Base-by-base conservation (phyloP, 2,329 filamentous ascomycete species). In the Exophiala sp. region DNA sequence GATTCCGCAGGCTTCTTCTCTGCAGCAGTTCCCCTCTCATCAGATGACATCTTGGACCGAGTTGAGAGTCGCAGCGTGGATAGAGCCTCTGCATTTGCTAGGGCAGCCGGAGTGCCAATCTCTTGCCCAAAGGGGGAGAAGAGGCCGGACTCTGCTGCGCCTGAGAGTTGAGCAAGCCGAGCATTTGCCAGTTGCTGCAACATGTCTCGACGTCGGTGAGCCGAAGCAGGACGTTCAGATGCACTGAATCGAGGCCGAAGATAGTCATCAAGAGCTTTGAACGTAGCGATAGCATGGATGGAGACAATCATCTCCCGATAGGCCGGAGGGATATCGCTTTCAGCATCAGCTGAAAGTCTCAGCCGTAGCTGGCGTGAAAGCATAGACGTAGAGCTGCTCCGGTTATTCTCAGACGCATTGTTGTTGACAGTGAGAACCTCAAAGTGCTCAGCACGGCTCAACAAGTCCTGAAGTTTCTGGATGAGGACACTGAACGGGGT, bases 231-330 rank as follows among this genome's bases (percentile, higher is more conserved):
- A 16, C 87, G 81, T 56, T 95, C 89, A 2, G 86, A 82, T 11
- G 93, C 67, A 61, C 77, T 88, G 52, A 98, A 95, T 53, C 91
- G 81, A 6, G 93, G 93, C 30, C 93, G 83, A 37, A 98, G 76
- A 66, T 97, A 98, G 65, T 98, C 93, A 64, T 97, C 93, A 19
- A 98, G 73, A 0, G 91, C 87, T 67, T 96, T 97, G 73, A 98
- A 97, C 0, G 90, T 97, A 2, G 93, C 91, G 63, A 98, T 97
- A 13, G 93, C 93, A 66, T 98, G 93, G 50, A 98, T 98, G 0
- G 89, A 95, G 1, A 98, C 93, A 85, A 96, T 96, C 56, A 98
- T 94, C 59, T 91, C 95, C 18, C 87, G 81, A 65, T 95, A 97
- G 0, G 85, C 77, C 29, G 83, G 79, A 14, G 93, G 93, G 52